A percentile compares a stretch with the other conserved stretches of the same genome.
phyloP scores from a whole-genome alignment of 768 basidiomycete species.

The Termitomyces bulborhizus region DNA sequence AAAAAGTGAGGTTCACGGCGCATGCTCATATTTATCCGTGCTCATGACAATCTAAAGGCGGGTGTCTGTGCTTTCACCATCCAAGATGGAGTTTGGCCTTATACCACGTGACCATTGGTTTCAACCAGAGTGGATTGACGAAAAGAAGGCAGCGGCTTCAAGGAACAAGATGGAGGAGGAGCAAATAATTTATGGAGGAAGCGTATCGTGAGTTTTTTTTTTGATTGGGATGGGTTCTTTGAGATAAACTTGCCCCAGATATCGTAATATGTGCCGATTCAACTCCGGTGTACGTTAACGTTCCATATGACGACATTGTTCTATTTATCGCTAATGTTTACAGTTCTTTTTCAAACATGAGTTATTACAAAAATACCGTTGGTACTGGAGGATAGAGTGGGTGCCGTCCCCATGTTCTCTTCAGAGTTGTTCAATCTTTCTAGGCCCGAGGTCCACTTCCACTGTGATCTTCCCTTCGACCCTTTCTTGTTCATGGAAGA shows the following conservation, averaged over 20 bases:
- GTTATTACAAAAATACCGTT: slow-evolving; percentile 61
- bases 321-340: background rate
- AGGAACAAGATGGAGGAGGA: slow-evolving; percentile 57
- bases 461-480: slow-evolving; percentile 62
- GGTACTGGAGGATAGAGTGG: slow-evolving; percentile 64
- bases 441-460: slow-evolving; percentile 70
- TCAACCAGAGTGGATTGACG: slow-evolving; percentile 77
- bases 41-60: slow-evolving; percentile 13
- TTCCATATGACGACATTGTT: background rate
- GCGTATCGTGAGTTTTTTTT: slow-evolving; percentile 20
- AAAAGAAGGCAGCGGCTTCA: slow-evolving; percentile 49
- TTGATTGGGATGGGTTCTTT: background rate
- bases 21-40: background rate
- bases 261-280: slow-evolving; percentile 75
- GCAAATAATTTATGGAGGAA: slow-evolving; percentile 38
- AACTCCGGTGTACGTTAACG: slow-evolving; percentile 53
- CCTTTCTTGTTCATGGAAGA: slow-evolving; percentile 76
- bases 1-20: slow-evolving; percentile 39
- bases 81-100: slow-evolving; percentile 45
- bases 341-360: slow-evolving; percentile 75
- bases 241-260: slow-evolving; percentile 33
- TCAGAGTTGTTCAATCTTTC: slow-evolving; percentile 21
- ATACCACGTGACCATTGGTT: slow-evolving; percentile 70
- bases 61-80: slow-evolving; percentile 18
- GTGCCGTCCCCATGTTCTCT: background rate